Evolutionary conservation across 805 yeast species (phyloP).

Genomic region (Candida piceae): DNA sequence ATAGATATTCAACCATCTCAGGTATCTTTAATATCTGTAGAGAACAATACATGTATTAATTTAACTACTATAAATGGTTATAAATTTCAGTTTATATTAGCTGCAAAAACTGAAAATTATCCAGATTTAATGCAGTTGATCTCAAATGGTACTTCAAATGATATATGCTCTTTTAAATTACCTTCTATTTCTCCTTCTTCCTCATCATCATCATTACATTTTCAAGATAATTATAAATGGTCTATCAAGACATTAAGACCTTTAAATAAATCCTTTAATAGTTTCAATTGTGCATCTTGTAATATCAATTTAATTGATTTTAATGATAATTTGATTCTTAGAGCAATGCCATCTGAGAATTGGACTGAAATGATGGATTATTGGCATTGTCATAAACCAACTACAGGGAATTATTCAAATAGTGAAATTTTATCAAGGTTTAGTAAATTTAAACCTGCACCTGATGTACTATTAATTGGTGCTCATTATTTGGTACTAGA

Average conservation of each 20-base stretch:
- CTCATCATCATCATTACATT: conserved; percentile 1
- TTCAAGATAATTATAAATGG: conserved; percentile 23
- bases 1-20: conserved; percentile 1
- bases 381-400: conserved; percentile 94
- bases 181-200: conserved; percentile 2
- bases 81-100: conserved; percentile 1
- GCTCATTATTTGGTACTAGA: conserved; percentile 47
- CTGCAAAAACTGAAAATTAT: conserved; percentile 3
- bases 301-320: conserved; percentile 22
- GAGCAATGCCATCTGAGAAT: conserved; percentile 81
- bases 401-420: conserved; percentile 15
- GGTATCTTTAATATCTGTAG: neutral
- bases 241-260: conserved; percentile 12
- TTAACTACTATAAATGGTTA: neutral
- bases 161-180: neutral
- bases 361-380: conserved; percentile 97
- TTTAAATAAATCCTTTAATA: neutral
- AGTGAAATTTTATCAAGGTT: conserved; percentile 26
- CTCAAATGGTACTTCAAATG: neutral
- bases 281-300: conserved; percentile 19
- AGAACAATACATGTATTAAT: neutral
- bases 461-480: conserved; percentile 46
- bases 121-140: conserved; percentile 1
- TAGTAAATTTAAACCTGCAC: conserved; percentile 41
- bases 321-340: conserved; percentile 30